phyloP scores from a whole-genome alignment of 2,329 filamentous ascomycete genomes.

The Trichoderma koningii region DNA sequence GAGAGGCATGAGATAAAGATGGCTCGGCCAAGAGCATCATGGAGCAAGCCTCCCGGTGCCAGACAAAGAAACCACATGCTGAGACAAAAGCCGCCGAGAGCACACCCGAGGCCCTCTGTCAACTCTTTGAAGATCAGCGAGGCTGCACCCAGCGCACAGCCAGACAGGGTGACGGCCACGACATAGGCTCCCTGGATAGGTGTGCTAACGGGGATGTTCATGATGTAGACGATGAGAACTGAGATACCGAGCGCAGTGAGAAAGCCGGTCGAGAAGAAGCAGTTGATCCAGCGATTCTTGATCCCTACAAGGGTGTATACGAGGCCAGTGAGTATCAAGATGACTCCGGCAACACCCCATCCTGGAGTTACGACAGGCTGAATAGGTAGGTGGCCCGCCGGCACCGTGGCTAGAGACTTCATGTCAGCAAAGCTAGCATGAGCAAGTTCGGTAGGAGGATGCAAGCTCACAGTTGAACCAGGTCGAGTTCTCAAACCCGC shows the following conservation, averaged over 20 bases:
- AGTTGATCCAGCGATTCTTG: constrained; percentile 76
- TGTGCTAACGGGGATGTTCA: constrained; percentile 73
- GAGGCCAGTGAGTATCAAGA: constrained; percentile 73
- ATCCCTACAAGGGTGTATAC: constrained; percentile 77
- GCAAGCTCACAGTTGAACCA: constrained; percentile 41
- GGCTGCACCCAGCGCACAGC: constrained; percentile 70
- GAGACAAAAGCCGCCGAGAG: constrained; percentile 82
- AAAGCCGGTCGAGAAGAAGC: constrained; percentile 78
- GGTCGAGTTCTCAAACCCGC: constrained; percentile 34
- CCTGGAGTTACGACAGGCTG: constrained; percentile 76
- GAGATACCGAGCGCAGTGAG: constrained; percentile 72
- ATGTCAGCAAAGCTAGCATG: constrained; percentile 14
- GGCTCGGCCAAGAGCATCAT: constrained; percentile 61
- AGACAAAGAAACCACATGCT: constrained; percentile 90
- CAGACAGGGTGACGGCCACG: constrained; percentile 73
- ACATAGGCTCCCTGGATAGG: constrained; percentile 85
- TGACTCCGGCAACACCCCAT: constrained; percentile 73
- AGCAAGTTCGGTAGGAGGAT: background rate
- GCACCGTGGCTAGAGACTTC: constrained; percentile 46
- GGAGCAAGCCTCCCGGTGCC: constrained; percentile 72
- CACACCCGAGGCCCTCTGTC: constrained; percentile 76
- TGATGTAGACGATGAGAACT: constrained; percentile 85
- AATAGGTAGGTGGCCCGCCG: constrained; percentile 65
- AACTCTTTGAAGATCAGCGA: constrained; percentile 81
- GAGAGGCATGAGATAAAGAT: constrained; percentile 77